Base-by-base conservation (phyloP, 192 early-diverging fungal genomes). In the Podila minutissima region DNA sequence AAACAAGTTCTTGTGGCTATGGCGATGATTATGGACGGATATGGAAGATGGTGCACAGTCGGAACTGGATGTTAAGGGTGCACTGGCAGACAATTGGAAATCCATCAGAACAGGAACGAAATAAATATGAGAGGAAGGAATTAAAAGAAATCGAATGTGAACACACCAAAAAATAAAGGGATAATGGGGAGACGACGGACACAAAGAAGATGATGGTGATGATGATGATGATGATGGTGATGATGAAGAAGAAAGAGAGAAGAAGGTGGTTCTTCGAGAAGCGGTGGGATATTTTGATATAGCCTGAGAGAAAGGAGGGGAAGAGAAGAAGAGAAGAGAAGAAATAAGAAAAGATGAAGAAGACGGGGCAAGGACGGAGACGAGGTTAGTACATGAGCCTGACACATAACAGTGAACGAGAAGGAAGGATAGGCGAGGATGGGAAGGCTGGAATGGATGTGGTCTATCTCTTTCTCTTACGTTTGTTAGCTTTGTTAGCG, bases 241-340 rank as follows among this genome's bases (percentile, higher is more conserved):
- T 31, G 26, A 57, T 35, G 60, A 62, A 37, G 61, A 37, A 1
- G 35, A 37, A 2, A 8, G 0, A 37, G 62, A 37, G 37, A 32
- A 51, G 50, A 32, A 12, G 46, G 51, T 67, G 51, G 35, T 58
- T 29, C 41, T 41, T 53, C 19, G 5, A 32, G 31, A 49, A 38
- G 26, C 53, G 24, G 22, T 11, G 53, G 9, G 53, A 24, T 55
- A 55, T 55, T 55, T 55, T 19, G 53, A 55, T 55, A 26, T 55
- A 55, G 53, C 53, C 53, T 55, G 53, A n/a, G 53, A 26, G 28
- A 53, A 64, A 50, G 26, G 57, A 72, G 28, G 59, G 20, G 31
- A 20, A 24, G 8, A 32, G 8, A 51, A 51, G 62, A 11, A 35
- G 19, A 29, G 31, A 28, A 51, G 64, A 10, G n/a, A n/a, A 71